phyloP scores from a whole-genome alignment of 768 basidiomycete genomes.

The Leccinum disarticulatum region DNA sequence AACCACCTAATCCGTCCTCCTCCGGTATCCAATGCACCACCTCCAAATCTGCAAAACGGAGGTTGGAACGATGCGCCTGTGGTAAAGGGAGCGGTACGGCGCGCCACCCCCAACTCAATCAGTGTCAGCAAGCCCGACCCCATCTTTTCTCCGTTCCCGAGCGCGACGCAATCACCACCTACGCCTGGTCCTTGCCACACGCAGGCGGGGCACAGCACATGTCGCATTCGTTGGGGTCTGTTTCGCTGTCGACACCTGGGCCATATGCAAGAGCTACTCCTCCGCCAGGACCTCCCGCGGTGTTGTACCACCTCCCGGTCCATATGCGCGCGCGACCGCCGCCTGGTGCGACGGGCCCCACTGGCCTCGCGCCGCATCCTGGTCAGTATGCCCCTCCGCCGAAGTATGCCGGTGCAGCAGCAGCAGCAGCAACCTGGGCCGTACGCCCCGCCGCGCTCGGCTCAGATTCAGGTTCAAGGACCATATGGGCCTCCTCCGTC shows the following conservation, averaged over 20 bases:
- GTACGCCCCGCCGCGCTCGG: conserved; percentile 18
- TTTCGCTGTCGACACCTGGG: conserved; percentile 33
- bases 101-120: conserved; percentile 47
- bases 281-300: conserved; percentile 38
- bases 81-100: conserved; percentile 40
- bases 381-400: conserved; percentile 26
- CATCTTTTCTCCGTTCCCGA: conserved; percentile 89
- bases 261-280: conserved; percentile 42
- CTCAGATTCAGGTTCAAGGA: conserved; percentile 14
- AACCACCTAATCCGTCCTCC: conserved; percentile 48
- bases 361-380: conserved; percentile 32
- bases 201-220: conserved; percentile 32
- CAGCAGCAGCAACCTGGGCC: conserved; percentile 28
- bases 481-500: conserved; percentile 30
- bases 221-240: conserved; percentile 29
- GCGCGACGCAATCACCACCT: conserved; percentile 47
- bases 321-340: conserved; percentile 44
- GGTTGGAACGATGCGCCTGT: conserved; percentile 92
- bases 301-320: conserved; percentile 31
- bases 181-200: conserved; percentile 45
- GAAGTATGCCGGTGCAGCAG: conserved; percentile 10
- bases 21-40: conserved; percentile 45
- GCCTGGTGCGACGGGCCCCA: conserved; percentile 29
- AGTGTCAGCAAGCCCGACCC: conserved; percentile 59
- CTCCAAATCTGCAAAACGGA: conserved; percentile 65